Percentiles rank a stretch among this genome's conserved stretches.
Conservation (phyloP, 768 basidiomycete species). For the Leucocoprinus birnbaumii region DNA sequence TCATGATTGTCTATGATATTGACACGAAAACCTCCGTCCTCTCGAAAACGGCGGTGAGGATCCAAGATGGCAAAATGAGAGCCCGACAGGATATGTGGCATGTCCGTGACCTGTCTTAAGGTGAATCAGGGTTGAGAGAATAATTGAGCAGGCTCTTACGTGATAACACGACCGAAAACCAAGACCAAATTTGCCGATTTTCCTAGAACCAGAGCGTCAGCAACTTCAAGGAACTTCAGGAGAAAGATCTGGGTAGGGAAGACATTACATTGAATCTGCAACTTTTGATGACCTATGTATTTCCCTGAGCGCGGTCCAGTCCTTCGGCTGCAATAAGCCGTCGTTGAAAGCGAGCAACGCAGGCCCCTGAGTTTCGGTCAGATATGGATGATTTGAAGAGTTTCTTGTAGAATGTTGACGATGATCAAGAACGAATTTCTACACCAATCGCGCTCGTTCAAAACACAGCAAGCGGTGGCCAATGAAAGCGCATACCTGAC, state of each 20-base stretch:
- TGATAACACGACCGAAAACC: constrained; percentile 26
- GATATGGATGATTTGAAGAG: constrained; percentile 22
- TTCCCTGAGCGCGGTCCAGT: constrained; percentile 35
- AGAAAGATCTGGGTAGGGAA: no score
- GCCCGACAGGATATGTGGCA: constrained; percentile 45
- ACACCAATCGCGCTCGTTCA: neutral
- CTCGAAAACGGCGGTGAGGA: constrained; percentile 29
- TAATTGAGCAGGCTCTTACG: constrained; percentile 14
- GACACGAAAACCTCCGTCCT: constrained; percentile 27
- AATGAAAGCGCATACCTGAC: constrained; percentile 23
- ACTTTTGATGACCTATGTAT: constrained; percentile 31
- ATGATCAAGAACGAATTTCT: constrained; percentile 30
- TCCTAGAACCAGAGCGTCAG: constrained; percentile 11
- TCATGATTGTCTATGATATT: constrained; percentile 21
- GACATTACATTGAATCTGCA: constrained; percentile 17
- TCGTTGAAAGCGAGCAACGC: constrained; percentile 37
- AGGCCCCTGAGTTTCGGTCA: constrained; percentile 32
- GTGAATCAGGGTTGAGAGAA: neutral
- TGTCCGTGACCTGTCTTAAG: constrained; percentile 40
- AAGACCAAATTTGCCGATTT: constrained; percentile 25
- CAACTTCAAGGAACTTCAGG: neutral
- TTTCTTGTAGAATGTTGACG: constrained; percentile 19
- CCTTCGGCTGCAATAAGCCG: constrained; percentile 25
- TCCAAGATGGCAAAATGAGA: constrained; percentile 38
- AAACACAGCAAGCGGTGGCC: neutral